phyloP scores from a whole-genome alignment of 2,329 filamentous ascomycete genomes.

The Fusarium tuaranense region DNA sequence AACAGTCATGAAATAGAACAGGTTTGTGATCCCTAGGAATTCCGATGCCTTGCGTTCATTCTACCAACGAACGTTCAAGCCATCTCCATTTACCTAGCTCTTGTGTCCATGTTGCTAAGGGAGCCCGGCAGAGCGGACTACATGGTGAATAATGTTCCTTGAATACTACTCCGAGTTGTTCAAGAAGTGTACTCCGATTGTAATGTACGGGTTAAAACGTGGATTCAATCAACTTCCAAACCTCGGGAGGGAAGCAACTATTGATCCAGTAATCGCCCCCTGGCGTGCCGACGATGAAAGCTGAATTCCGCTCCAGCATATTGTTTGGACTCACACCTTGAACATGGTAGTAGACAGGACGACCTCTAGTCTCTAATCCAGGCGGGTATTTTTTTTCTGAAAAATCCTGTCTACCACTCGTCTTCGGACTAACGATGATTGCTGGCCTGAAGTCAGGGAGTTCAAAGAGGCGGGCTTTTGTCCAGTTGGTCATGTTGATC shows the following conservation, averaged over 20 bases:
- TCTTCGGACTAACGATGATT: neutral
- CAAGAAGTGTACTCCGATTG: neutral
- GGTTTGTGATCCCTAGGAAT: too few relatives aligned
- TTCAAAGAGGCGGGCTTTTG: neutral
- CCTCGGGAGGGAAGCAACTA: constrained; percentile 7
- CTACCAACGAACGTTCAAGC: too few relatives aligned
- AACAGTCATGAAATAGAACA: too few relatives aligned
- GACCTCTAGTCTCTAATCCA: neutral
- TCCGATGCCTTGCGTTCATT: too few relatives aligned
- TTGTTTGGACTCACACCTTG: constrained; percentile 11
- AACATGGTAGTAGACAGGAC: constrained; percentile 17
- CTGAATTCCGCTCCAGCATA: constrained; percentile 6
- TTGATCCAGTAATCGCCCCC: constrained; percentile 15
- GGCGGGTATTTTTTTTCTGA: neutral
- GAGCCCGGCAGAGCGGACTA: too few relatives aligned
- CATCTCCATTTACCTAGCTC: too few relatives aligned
- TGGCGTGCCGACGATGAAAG: neutral
- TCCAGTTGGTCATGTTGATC: constrained; percentile 2
- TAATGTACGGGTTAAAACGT: neutral
- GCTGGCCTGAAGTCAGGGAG: constrained; percentile 5
- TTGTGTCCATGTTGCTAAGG: too few relatives aligned
- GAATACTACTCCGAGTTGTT: too few relatives aligned
- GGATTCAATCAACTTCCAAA: constrained; percentile 19
- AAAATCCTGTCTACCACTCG: neutral
- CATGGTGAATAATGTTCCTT: too few relatives aligned